phyloP scores from a whole-genome alignment of 352 stramenopile genomes.

The Globisporangium solare region DNA sequence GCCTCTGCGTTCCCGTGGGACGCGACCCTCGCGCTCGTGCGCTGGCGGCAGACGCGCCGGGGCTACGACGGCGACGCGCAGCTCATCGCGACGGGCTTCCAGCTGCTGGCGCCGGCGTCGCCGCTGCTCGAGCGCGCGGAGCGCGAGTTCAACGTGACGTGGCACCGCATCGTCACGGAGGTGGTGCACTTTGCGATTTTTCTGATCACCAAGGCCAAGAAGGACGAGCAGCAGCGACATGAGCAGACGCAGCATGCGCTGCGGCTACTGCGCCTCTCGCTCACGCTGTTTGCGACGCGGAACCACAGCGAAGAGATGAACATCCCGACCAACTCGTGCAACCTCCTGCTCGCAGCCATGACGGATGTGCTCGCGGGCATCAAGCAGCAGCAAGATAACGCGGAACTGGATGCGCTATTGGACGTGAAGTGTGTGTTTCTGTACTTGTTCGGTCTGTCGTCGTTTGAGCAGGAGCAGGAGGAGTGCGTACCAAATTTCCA shows the following conservation, averaged over 20 bases:
- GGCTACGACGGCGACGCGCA: conserved; percentile 44
- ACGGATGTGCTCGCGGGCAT: conserved; percentile 43
- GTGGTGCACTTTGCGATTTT: conserved; percentile 66
- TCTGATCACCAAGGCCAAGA: conserved; percentile 51
- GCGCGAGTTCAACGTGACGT: conserved; percentile 48
- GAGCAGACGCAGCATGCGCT: conserved; percentile 39
- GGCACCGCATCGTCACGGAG: conserved; percentile 52
- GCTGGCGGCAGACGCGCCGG: conserved; percentile 55
- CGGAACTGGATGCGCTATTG: conserved; percentile 26
- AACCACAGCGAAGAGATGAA: conserved; percentile 21
- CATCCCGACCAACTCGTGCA: conserved; percentile 66
- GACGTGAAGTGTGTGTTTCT: conserved; percentile 62
- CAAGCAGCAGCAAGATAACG: background rate
- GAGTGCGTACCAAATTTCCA: conserved; percentile 43
- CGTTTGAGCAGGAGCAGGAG: background rate
- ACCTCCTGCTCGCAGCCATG: conserved; percentile 64
- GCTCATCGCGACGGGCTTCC: conserved; percentile 33
- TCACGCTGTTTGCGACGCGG: conserved; percentile 35
- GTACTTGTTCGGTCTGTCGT: conserved; percentile 58
- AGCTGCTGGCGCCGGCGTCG: conserved; percentile 22
- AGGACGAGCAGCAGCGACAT: conserved; percentile 21
- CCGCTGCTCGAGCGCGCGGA: conserved; percentile 28
- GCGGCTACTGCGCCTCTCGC: conserved; percentile 46
- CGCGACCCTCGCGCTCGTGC: conserved; percentile 53
- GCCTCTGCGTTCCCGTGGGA: conserved; percentile 23